Evolutionary conservation across 768 basidiomycete species (phyloP).

Genomic region (Dentipellis sp.): DNA sequence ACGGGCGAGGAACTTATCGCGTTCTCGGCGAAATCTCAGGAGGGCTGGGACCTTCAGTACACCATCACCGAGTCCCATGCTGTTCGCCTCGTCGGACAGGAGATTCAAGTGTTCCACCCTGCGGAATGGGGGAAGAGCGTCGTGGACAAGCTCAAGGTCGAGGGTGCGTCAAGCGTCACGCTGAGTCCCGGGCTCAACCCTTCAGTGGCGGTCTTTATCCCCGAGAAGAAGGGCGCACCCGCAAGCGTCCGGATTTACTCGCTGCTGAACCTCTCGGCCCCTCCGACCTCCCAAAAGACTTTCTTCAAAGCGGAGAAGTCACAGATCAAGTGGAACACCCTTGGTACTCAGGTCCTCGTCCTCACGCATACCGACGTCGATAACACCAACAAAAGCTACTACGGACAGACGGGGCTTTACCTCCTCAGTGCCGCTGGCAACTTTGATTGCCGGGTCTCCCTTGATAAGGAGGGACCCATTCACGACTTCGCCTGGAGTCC

Average conservation of each 20-base stretch:
- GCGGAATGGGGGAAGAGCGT: conserved; percentile 74
- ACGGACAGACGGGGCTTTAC: conserved; percentile 95
- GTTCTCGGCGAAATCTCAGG: conserved; percentile 86
- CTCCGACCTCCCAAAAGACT: conserved; percentile 81
- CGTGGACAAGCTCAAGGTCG: conserved; percentile 73
- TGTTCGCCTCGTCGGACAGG: conserved; percentile 66
- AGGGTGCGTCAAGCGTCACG: conserved; percentile 68
- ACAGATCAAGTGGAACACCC: conserved; percentile 91
- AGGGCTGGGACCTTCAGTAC: conserved; percentile 88
- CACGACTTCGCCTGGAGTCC: conserved; percentile 97
- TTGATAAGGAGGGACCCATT: conserved; percentile 96
- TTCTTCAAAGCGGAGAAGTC: conserved; percentile 96
- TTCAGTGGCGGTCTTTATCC: conserved; percentile 84
- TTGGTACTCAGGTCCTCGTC: conserved; percentile 87
- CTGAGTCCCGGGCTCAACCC: conserved; percentile 83
- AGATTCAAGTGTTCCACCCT: conserved; percentile 79
- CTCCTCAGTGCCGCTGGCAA: conserved; percentile 87
- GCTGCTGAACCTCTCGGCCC: conserved; percentile 46
- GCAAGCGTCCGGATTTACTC: conserved; percentile 82
- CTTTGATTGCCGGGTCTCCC: conserved; percentile 80
- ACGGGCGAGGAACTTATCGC: conserved; percentile 81
- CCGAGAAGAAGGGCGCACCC: conserved; percentile 94
- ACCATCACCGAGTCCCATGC: conserved; percentile 86
- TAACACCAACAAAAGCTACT: conserved; percentile 95
- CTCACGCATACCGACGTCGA: conserved; percentile 96